Evolutionary conservation across 352 stramenopile species (phyloP).

Genomic region (Globisporangium camurandrum): DNA sequence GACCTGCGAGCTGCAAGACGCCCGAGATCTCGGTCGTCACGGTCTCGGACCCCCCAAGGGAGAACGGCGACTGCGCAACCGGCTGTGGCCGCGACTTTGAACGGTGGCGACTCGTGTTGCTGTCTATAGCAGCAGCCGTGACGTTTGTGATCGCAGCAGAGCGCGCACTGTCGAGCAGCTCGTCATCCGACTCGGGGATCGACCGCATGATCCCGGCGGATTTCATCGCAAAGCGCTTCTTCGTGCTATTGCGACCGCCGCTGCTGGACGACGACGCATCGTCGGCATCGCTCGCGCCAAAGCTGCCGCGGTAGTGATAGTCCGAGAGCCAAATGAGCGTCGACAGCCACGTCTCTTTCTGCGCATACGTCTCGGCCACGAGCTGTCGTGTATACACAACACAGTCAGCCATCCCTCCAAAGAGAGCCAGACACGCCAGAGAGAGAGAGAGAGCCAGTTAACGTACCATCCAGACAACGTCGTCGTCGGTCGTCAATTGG

Average conservation of each 20-base stretch:
- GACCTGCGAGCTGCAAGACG: constrained; percentile 43
- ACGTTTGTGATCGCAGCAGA: constrained; percentile 1
- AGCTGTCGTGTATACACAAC: constrained; percentile 18
- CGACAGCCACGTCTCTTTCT: constrained; percentile 85
- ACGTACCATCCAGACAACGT: constrained; percentile 76
- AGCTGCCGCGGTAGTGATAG: constrained; percentile 58
- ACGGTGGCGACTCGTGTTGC: background rate
- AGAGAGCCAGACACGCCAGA: constrained; percentile 10
- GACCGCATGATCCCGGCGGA: constrained; percentile 38
- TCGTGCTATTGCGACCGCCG: constrained; percentile 16
- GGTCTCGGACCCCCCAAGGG: constrained; percentile 10
- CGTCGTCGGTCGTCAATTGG: constrained; percentile 64
- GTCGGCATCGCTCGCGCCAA: constrained; percentile 8
- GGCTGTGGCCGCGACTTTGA: constrained; percentile 9
- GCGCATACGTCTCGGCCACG: constrained; percentile 65
- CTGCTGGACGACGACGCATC: constrained; percentile 8
- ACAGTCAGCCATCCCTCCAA: constrained; percentile 3
- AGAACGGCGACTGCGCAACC: constrained; percentile 14
- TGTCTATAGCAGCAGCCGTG: background rate
- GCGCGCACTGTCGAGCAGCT: constrained; percentile 8
- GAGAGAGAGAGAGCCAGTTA: too few species aligned
- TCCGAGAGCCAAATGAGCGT: constrained; percentile 80
- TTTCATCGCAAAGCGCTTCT: constrained; percentile 38
- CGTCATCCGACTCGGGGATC: constrained; percentile 35
- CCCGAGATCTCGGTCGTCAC: constrained; percentile 17